phyloP scores from a whole-genome alignment of 2,329 filamentous ascomycete species.

The Fusarium cicatricum region DNA sequence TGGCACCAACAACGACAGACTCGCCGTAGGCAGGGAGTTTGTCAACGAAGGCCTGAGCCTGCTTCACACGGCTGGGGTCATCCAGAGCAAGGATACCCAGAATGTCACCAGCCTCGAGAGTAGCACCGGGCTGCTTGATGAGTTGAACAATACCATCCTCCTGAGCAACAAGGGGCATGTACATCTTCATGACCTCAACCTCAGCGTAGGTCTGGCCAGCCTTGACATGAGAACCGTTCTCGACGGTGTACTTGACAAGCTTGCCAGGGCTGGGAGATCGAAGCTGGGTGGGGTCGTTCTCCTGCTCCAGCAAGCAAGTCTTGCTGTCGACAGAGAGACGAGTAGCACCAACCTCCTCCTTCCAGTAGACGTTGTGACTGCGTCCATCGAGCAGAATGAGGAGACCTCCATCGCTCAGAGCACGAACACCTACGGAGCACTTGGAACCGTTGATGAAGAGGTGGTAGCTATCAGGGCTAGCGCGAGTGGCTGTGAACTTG shows the following conservation, averaged over 20 bases:
- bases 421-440: slow-evolving; percentile 90
- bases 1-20: slow-evolving; percentile 87
- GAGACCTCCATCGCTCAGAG: slow-evolving; percentile 92
- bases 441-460: slow-evolving; percentile 99
- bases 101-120: slow-evolving; percentile 96
- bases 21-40: slow-evolving; percentile 88
- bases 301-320: slow-evolving; percentile 96
- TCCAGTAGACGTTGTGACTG: slow-evolving; percentile 99
- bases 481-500: slow-evolving; percentile 97
- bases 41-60: slow-evolving; percentile 91
- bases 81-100: slow-evolving; percentile 96
- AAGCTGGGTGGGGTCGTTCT: slow-evolving; percentile 98
- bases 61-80: slow-evolving; percentile 95
- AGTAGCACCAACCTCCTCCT: slow-evolving; percentile 96
- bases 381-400: slow-evolving; percentile 89
- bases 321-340: slow-evolving; percentile 97
- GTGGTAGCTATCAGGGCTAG: slow-evolving; percentile 92
- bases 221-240: slow-evolving; percentile 92
- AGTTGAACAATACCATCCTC: slow-evolving; percentile 97
- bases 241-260: slow-evolving; percentile 96
- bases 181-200: slow-evolving; percentile 99
- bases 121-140: slow-evolving; percentile 99
- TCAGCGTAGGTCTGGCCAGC: slow-evolving; percentile 95
- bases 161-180: slow-evolving; percentile 95
- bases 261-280: slow-evolving; percentile 95